These are phyloP conservation scores for Caulochytrium protostelioides DNA, from an alignment of 371 early-diverging fungal genomes.

Conservation along the genomic window DNA sequence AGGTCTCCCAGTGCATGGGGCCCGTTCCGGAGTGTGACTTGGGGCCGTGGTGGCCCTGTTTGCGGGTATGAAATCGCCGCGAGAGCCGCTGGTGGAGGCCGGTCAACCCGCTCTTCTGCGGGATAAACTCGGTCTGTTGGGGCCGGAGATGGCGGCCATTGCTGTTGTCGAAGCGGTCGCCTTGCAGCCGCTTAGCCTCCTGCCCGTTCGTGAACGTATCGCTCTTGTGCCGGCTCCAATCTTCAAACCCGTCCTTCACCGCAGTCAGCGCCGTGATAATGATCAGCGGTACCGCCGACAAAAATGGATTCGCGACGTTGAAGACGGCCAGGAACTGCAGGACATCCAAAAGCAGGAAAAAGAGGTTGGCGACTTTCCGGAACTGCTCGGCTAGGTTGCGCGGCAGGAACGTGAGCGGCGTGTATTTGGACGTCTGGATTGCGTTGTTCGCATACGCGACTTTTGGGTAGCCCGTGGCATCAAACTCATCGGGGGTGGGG, in stretches of 20 bases:
- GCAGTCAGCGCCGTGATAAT: conserved; percentile 54
- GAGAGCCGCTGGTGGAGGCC: no score
- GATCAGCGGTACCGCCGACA: conserved; percentile 51
- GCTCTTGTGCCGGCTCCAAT: conserved; percentile 55
- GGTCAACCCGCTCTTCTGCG: neutral
- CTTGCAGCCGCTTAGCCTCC: conserved; percentile 8
- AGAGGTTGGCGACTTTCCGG: conserved; percentile 68
- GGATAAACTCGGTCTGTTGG: conserved; percentile 1
- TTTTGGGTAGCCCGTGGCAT: no score
- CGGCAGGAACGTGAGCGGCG: conserved; percentile 65
- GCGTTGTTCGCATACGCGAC: no score
- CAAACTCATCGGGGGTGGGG: no score
- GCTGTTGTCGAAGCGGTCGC: conserved; percentile 9
- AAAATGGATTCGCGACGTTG: conserved; percentile 31
- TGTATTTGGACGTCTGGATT: conserved; percentile 65
- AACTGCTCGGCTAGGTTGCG: conserved; percentile 81
- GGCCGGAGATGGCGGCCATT: conserved; percentile 6
- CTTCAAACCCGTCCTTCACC: conserved; percentile 71
- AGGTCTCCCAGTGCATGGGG: conserved; percentile 17
- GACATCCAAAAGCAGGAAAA: conserved; percentile 62
- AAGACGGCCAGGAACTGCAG: conserved; percentile 46
- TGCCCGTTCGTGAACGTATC: conserved; percentile 28
- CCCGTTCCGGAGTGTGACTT: neutral
- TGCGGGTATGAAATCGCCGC: no score
- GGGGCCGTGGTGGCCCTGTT: no score